Evolutionary conservation across 2,329 filamentous ascomycete genomes (phyloP), one percentile per base, ranked within the genome.

Genomic region (Balansia obtecta): DNA sequence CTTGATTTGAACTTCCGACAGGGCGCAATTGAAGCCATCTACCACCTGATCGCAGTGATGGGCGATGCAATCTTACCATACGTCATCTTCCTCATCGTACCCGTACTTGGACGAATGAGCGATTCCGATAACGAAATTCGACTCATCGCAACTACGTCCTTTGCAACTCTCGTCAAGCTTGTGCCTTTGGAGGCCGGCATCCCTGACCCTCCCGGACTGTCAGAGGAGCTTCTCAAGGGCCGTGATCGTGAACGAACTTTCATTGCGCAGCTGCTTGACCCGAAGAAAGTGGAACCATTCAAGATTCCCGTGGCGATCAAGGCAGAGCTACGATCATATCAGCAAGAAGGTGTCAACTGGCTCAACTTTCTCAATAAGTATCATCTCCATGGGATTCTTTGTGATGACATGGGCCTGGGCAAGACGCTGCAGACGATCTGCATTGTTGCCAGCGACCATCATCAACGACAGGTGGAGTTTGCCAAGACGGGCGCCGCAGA

Each of bases 281-380:
- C 89, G 5, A 95, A 95, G 68, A 98, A 98, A 68, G 88, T 98
- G 22, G 93, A 98, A 65, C 75, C 86, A 0, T 98, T 97, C 67
- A 72, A 85, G 56, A 94, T 98, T 44, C 93, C 93, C 0, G 93
- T 98, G 42, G 86, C 88, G 4, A 98, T 98, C 72, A 97, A 97
- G 67, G 94, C 93, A 0, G 88, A 95, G 61, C 78, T 98, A 48
- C 87, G 93, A 55, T 95, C 90, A 0, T 98, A 98, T 63, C 94
- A 98, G 66, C 93, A 98, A 67, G 93, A 98, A 49, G 93, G 93
- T 64, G 91, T 98, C 63, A 98, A 98, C 64, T 98, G 93, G 93
- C 80, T 98, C 48, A 84, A 94, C 51, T 98, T 98, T 71, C 82
- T 98, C 58, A 98, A 98, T 65, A 90, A 90, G 52, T 98, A 97